Conservation (phyloP, 352 stramenopile genomes). For the Globisporangium recalcitrans region DNA sequence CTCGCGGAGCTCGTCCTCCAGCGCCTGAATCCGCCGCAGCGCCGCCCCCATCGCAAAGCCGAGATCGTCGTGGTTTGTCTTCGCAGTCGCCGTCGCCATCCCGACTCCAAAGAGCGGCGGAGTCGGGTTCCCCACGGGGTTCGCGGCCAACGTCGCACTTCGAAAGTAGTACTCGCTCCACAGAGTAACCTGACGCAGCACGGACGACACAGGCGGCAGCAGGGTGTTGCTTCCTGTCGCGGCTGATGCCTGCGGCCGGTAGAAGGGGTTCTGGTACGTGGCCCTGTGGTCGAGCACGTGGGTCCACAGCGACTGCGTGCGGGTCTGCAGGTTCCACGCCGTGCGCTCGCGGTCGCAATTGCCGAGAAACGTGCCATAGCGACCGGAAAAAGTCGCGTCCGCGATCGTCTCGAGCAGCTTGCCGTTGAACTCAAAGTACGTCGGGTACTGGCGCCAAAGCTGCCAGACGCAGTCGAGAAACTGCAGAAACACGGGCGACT, state of each 20-base stretch:
- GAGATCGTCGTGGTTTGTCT: constrained; percentile 48
- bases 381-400: constrained; percentile 65
- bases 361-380: constrained; percentile 84
- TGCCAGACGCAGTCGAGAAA: constrained; percentile 90
- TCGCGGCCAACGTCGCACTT: constrained; percentile 37
- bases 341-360: constrained; percentile 82
- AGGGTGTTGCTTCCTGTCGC: constrained; percentile 28
- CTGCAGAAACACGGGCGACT: constrained; percentile 86
- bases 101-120: constrained; percentile 34
- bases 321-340: constrained; percentile 38
- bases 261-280: constrained; percentile 70
- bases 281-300: constrained; percentile 42
- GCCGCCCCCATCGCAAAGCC: constrained; percentile 50
- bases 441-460: constrained; percentile 71
- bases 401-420: constrained; percentile 62
- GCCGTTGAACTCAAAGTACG: constrained; percentile 83
- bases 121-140: constrained; percentile 36
- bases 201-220: constrained; percentile 41
- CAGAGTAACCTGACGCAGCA: constrained; percentile 69
- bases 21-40: constrained; percentile 31
- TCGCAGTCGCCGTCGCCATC: constrained; percentile 1
- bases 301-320: constrained; percentile 71
- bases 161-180: constrained; percentile 84
- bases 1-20: constrained; percentile 55
- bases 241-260: constrained; percentile 23